These are phyloP conservation scores for Colletotrichum neosansevieriae DNA, from an alignment of 2,329 filamentous ascomycete species.

Conservation along the genomic window DNA sequence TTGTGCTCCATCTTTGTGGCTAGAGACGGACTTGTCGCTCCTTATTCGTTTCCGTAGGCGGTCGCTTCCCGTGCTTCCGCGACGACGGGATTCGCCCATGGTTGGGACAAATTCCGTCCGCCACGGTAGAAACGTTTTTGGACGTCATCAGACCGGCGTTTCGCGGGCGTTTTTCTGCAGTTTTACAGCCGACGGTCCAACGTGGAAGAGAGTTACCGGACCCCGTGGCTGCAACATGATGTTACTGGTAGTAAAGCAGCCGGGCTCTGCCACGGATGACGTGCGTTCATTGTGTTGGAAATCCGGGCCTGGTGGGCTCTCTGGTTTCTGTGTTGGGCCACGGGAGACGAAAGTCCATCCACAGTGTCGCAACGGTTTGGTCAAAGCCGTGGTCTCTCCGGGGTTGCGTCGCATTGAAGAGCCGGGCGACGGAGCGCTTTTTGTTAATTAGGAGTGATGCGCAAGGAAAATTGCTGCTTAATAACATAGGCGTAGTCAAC, in stretches of 20 bases:
- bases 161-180: background rate
- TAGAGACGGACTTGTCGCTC: slow-evolving; percentile 19
- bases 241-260: too few relatives aligned
- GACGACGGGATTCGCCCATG: background rate
- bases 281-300: background rate
- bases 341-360: slow-evolving; percentile 20
- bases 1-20: slow-evolving; percentile 23
- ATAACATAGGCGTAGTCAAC: slow-evolving; percentile 21
- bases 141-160: background rate
- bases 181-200: slow-evolving; percentile 11
- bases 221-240: slow-evolving; percentile 9
- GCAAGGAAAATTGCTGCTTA: slow-evolving; percentile 34
- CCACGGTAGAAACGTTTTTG: slow-evolving; percentile 1
- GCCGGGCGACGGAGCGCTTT: slow-evolving; percentile 24
- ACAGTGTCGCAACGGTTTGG: slow-evolving; percentile 32
- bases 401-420: slow-evolving; percentile 37
- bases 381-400: slow-evolving; percentile 30
- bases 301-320: background rate
- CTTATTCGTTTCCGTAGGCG: slow-evolving; percentile 12
- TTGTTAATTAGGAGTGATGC: slow-evolving; percentile 27
- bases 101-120: background rate
- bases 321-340: slow-evolving; percentile 9
- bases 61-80: slow-evolving; percentile 33
- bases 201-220: background rate
- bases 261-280: background rate